Percentiles rank a stretch among this genome's conserved stretches.
Evolutionary conservation across 306 rosid species (phyloP).

Genomic region (Phaseolus lunatus): DNA sequence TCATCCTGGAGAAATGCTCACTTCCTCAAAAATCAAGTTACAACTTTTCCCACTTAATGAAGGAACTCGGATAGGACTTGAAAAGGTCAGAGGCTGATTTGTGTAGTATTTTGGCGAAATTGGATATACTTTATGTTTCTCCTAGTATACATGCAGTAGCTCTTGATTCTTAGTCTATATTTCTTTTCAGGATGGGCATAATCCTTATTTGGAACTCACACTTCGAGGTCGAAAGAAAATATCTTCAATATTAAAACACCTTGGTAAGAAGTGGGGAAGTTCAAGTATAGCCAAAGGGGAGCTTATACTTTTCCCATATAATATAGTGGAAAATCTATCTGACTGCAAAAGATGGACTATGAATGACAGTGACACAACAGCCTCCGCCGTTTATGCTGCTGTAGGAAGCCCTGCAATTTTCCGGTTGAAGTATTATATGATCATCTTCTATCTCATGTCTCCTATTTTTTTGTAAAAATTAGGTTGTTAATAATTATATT

Average conservation of each 20-base stretch:
- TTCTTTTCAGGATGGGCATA: conserved; percentile 69
- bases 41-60: conserved; percentile 84
- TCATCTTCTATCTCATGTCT: conserved; percentile 25
- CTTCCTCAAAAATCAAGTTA: conserved; percentile 74
- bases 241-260: conserved; percentile 78
- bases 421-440: conserved; percentile 70
- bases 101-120: conserved; percentile 44
- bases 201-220: conserved; percentile 85
- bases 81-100: conserved; percentile 63
- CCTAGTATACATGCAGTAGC: conserved; percentile 24
- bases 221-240: conserved; percentile 79
- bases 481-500: conserved; percentile 21
- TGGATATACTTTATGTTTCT: conserved; percentile 31
- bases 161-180: conserved; percentile 36
- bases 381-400: conserved; percentile 70
- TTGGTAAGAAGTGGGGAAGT: conserved; percentile 82
- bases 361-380: conserved; percentile 60
- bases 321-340: conserved; percentile 46
- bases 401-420: conserved; percentile 79
- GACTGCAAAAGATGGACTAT: conserved; percentile 71
- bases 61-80: conserved; percentile 65
- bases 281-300: conserved; percentile 68
- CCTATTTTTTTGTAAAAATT: not conserved
- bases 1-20: conserved; percentile 47
- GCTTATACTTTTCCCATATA: conserved; percentile 70